phyloP scores from a whole-genome alignment of 2,329 filamentous ascomycete species.

The Aspergillus chevalieri region DNA sequence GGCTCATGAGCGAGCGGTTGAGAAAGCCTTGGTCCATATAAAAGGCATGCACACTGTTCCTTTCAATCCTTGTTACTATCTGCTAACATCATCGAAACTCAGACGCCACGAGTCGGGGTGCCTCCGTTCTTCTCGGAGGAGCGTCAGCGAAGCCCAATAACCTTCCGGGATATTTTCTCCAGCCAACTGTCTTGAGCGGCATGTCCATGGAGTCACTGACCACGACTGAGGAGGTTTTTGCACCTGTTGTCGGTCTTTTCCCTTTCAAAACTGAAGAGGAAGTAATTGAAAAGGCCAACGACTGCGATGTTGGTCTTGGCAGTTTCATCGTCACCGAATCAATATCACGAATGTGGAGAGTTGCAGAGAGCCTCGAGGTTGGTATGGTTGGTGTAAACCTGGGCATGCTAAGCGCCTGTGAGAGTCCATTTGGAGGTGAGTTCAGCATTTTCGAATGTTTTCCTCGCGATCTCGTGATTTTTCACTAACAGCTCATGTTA shows the following conservation, averaged over 20 bases:
- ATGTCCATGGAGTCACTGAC: neutral
- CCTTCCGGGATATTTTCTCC: neutral
- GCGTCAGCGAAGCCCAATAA: neutral
- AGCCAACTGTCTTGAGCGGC: neutral
- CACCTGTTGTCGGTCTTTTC: neutral
- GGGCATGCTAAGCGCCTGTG: slow-evolving; percentile 17
- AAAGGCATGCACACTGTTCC: neutral
- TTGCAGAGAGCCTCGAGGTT: slow-evolving; percentile 10
- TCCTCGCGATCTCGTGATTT: neutral
- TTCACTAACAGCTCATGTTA: neutral
- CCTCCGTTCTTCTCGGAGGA: neutral
- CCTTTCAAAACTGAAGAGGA: neutral
- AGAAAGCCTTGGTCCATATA: neutral
- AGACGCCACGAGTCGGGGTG: neutral
- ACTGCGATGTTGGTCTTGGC: slow-evolving; percentile 5
- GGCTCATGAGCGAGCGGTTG: slow-evolving; percentile 2
- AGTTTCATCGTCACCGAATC: slow-evolving; percentile 4
- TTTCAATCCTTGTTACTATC: neutral
- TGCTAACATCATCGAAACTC: neutral
- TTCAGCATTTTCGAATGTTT: neutral
- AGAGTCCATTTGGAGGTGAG: slow-evolving; percentile 14
- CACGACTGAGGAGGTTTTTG: neutral
- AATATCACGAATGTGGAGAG: slow-evolving; percentile 4
- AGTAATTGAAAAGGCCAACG: slow-evolving; percentile 2
- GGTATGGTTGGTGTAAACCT: slow-evolving; percentile 22